phyloP scores from a whole-genome alignment of 345 rosid species.

The Eucalyptus globulus region DNA sequence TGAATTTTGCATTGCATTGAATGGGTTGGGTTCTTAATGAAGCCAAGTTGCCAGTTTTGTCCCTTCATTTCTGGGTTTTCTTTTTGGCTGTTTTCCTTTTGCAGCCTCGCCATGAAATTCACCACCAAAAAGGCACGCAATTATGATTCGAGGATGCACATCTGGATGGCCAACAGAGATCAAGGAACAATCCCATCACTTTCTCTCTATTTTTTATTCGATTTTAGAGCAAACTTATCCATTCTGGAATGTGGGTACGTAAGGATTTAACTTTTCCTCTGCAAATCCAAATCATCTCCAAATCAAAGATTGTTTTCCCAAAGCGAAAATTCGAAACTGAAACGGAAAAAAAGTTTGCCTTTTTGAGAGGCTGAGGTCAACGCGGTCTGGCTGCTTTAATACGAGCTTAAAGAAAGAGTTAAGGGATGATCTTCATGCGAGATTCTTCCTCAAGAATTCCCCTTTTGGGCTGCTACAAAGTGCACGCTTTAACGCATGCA shows the following conservation, averaged over 20 bases:
- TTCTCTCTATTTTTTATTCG: background rate
- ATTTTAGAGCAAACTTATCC: background rate
- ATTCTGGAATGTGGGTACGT: background rate
- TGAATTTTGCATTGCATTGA: background rate
- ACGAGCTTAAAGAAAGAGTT: background rate
- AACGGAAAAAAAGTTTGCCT: background rate
- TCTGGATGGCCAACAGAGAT: background rate
- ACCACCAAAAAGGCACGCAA: background rate
- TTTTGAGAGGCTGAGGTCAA: background rate
- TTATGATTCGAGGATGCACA: background rate
- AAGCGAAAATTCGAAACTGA: background rate
- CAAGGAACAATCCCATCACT: background rate
- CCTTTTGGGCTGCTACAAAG: background rate
- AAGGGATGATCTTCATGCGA: background rate
- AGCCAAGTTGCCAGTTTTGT: background rate
- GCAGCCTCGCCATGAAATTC: slow-evolving; percentile 2
- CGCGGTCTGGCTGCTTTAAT: background rate
- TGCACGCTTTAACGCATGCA: background rate
- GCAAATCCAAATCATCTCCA: background rate
- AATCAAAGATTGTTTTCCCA: background rate
- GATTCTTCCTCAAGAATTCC: background rate
- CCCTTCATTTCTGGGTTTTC: background rate
- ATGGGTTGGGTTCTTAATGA: background rate
- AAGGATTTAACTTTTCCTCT: background rate
- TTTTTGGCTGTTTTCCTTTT: background rate